phyloP scores from a whole-genome alignment of 768 basidiomycete species.

The Punctularia strigosozonata region DNA sequence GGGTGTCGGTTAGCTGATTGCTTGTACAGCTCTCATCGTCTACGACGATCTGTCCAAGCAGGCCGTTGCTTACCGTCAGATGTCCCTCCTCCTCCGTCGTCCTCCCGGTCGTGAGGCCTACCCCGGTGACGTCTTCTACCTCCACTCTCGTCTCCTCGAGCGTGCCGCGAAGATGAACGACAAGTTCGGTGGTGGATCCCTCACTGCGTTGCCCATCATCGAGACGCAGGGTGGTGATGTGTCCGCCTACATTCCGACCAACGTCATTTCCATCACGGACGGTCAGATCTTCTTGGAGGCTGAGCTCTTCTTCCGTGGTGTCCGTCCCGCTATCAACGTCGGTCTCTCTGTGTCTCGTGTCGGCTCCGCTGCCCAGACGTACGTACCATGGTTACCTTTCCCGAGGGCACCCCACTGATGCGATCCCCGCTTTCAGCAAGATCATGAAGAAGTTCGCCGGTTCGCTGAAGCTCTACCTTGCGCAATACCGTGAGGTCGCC shows the following conservation, averaged over 20 bases:
- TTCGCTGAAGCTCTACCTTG: constrained; percentile 98
- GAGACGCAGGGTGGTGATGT: constrained; percentile 99
- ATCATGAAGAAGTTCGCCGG: constrained; percentile 99
- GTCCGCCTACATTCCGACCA: constrained; percentile 96
- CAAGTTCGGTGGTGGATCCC: constrained; percentile 95
- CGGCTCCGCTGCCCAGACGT: constrained; percentile 99
- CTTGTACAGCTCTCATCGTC: constrained; percentile 74
- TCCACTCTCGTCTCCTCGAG: constrained; percentile 99
- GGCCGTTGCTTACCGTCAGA: constrained; percentile 99
- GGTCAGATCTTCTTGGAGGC: constrained; percentile 99
- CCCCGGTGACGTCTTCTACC: constrained; percentile 99
- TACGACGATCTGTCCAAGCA: constrained; percentile 99
- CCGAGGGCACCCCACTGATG: neutral
- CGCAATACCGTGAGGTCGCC: constrained; percentile 99
- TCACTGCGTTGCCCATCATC: constrained; percentile 98
- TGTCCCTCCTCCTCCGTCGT: constrained; percentile 99
- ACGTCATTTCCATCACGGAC: constrained; percentile 98
- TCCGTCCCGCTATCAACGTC: constrained; percentile 99
- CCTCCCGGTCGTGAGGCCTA: constrained; percentile 99
- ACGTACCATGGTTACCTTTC: constrained; percentile 20
- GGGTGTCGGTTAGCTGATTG: constrained; percentile 5
- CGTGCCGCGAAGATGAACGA: constrained; percentile 99
- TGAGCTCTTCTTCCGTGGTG: constrained; percentile 99
- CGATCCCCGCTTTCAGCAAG: constrained; percentile 37
- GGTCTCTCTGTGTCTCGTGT: constrained; percentile 99